These are phyloP conservation scores for Boletus subparvulus DNA, from an alignment of 768 basidiomycete species.

Conservation along the genomic window DNA sequence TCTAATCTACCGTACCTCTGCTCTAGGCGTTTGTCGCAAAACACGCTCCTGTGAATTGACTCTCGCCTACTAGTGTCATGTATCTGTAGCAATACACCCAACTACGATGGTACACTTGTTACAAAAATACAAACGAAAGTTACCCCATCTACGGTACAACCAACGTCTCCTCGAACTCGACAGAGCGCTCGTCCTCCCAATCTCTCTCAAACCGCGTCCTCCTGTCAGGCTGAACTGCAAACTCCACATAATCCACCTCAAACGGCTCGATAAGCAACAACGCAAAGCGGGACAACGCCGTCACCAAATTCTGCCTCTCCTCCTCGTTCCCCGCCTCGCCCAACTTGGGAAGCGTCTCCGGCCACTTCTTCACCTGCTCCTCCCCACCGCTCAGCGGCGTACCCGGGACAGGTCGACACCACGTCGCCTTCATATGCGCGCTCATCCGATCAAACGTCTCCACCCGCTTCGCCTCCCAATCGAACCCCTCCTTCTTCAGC, in stretches of 20 bases:
- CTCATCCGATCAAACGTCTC: conserved; percentile 60
- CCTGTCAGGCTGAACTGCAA: conserved; percentile 55
- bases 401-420: conserved; percentile 71
- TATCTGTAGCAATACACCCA: not conserved
- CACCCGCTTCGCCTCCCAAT: conserved; percentile 66
- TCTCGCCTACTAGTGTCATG: too few relatives aligned
- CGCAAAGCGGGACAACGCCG: conserved; percentile 66
- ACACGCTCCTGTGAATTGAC: not conserved
- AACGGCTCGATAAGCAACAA: conserved; percentile 69
- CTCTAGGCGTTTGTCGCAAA: conserved; percentile 1
- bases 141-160: conserved; percentile 52
- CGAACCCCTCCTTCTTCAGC: conserved; percentile 37
- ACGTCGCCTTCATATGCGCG: conserved; percentile 64
- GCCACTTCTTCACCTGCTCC: conserved; percentile 65
- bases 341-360: conserved; percentile 49
- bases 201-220: conserved; percentile 54
- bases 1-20: not conserved
- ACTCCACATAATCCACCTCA: conserved; percentile 67
- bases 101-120: not conserved
- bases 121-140: not conserved
- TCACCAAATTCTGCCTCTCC: conserved; percentile 47
- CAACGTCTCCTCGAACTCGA: conserved; percentile 58
- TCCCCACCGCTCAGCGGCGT: conserved; percentile 47
- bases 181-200: conserved; percentile 25
- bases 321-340: conserved; percentile 44